phyloP scores from a whole-genome alignment of 768 basidiomycete species.

The Tulasnella sp. region DNA sequence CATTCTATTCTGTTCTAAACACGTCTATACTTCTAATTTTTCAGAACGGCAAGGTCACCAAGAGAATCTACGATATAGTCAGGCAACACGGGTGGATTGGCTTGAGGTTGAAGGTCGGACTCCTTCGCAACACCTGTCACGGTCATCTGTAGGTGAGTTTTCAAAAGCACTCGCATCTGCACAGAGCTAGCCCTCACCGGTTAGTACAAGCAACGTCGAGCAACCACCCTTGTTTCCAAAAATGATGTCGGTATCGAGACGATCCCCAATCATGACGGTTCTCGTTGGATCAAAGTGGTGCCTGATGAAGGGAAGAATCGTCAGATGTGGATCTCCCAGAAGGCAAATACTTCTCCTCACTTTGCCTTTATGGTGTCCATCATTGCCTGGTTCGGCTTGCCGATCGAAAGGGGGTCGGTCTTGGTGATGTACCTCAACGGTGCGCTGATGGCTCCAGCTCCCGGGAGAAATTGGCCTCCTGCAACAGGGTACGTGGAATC shows the following conservation, averaged over 20 bases:
- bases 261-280: conserved; percentile 96
- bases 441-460: conserved; percentile 78
- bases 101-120: conserved; percentile 65
- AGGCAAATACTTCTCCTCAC: conserved; percentile 38
- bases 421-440: conserved; percentile 71
- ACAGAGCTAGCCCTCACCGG: conserved; percentile 51
- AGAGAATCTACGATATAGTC: conserved; percentile 76
- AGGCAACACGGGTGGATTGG: conserved; percentile 64
- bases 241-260: conserved; percentile 90
- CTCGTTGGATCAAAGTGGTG: conserved; percentile 77
- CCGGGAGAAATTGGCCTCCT: conserved; percentile 67
- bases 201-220: conserved; percentile 83
- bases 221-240: conserved; percentile 88
- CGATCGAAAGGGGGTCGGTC: conserved; percentile 69
- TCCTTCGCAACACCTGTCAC: conserved; percentile 68
- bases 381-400: conserved; percentile 88
- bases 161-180: background rate
- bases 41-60: conserved; percentile 59
- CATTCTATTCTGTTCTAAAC: background rate
- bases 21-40: conserved; percentile 18
- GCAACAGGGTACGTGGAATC: conserved; percentile 80
- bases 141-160: background rate
- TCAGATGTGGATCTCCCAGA: background rate
- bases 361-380: conserved; percentile 84
- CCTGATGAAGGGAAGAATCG: conserved; percentile 41